Evolutionary conservation across 2,329 filamentous ascomycete genomes (phyloP).

Genomic region (Botrytis paeoniae): DNA sequence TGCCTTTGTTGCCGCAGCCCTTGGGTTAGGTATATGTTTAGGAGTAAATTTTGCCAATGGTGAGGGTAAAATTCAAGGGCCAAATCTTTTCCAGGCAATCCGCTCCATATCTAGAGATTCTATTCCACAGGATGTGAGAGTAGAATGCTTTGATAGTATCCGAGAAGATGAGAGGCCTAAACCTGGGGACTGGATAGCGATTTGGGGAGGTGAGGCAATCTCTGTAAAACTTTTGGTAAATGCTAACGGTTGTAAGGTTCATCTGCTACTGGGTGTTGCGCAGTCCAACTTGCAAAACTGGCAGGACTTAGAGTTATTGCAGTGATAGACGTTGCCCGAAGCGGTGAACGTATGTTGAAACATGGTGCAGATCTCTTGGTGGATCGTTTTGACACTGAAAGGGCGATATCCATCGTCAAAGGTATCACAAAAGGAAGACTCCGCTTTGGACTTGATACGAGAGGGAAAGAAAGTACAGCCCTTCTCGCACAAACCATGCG

Average conservation of each 20-base stretch:
- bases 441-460: slow-evolving; percentile 67
- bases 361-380: slow-evolving; percentile 60
- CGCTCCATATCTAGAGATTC: slow-evolving; percentile 44
- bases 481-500: slow-evolving; percentile 43
- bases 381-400: slow-evolving; percentile 62
- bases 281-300: slow-evolving; percentile 65
- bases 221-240: background rate
- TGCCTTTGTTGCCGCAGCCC: slow-evolving; percentile 56
- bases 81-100: slow-evolving; percentile 56
- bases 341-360: slow-evolving; percentile 56
- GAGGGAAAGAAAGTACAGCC: slow-evolving; percentile 60
- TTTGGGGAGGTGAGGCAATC: slow-evolving; percentile 62
- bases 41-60: slow-evolving; percentile 61
- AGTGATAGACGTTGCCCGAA: slow-evolving; percentile 64
- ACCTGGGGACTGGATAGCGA: slow-evolving; percentile 65
- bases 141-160: slow-evolving; percentile 61
- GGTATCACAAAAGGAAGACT: slow-evolving; percentile 55
- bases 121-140: slow-evolving; percentile 58
- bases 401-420: slow-evolving; percentile 64
- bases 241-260: slow-evolving; percentile 45
- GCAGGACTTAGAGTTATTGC: slow-evolving; percentile 63
- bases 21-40: slow-evolving; percentile 67
- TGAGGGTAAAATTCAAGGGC: slow-evolving; percentile 44
- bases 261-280: slow-evolving; percentile 65
- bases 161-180: slow-evolving; percentile 50